These are phyloP conservation scores for Leucosporidium yakuticum DNA, from an alignment of 768 basidiomycete genomes.

Conservation along the genomic window DNA sequence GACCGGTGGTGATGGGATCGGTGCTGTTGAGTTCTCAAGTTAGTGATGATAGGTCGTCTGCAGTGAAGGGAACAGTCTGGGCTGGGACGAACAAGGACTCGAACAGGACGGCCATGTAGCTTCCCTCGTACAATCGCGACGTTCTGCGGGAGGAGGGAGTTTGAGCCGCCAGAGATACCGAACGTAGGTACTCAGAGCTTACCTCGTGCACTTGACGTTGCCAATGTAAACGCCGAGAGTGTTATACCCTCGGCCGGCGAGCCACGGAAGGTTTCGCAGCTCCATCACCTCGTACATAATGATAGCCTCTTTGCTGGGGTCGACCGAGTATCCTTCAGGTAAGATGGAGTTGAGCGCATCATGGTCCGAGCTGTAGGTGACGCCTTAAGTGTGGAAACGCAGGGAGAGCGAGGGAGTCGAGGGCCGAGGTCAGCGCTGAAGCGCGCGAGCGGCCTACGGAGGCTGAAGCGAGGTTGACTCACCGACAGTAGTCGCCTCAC, in stretches of 20 bases:
- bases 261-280: not conserved
- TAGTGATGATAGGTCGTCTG: too few relatives aligned
- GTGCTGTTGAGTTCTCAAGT: not conserved
- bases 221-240: not conserved
- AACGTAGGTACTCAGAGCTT: not conserved
- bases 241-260: conserved; percentile 2
- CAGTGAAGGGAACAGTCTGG: not conserved
- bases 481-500: not conserved
- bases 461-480: too few relatives aligned
- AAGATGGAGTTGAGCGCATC: not conserved
- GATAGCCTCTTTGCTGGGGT: not conserved
- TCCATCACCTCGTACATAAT: conserved; percentile 9
- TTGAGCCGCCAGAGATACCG: not conserved
- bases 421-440: not conserved
- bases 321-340: not conserved
- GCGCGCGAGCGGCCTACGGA: too few relatives aligned
- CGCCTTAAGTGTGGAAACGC: not conserved
- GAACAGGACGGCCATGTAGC: not conserved
- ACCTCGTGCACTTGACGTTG: not conserved
- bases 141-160: not conserved
- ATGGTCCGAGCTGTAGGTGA: not conserved
- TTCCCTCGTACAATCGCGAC: not conserved
- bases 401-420: not conserved
- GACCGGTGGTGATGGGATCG: conserved; percentile 3
- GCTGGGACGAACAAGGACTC: not conserved